Conservation (phyloP, 2,329 filamentous ascomycete genomes). For the Pseudomassariella vexata region DNA sequence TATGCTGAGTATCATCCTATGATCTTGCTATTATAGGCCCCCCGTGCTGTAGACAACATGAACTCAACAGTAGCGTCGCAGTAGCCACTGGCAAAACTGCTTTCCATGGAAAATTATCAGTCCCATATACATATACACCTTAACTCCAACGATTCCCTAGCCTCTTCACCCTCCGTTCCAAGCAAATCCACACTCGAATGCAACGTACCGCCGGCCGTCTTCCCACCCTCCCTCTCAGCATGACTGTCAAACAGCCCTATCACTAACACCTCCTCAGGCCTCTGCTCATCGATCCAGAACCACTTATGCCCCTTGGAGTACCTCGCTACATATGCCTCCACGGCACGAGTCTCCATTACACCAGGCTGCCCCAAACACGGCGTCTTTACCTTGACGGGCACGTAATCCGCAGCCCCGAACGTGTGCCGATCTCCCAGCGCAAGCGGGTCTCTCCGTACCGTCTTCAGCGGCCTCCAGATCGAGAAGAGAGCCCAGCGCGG, state of each 20-base stretch:
- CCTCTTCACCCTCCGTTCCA: no score
- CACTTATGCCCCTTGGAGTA: slow-evolving; percentile 11
- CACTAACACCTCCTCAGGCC: slow-evolving; percentile 13
- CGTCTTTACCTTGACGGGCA: slow-evolving; percentile 7
- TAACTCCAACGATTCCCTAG: no score
- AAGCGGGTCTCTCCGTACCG: slow-evolving; percentile 14
- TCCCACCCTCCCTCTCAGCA: no score
- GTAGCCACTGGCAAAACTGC: no score
- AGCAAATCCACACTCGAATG: no score
- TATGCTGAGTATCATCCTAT: no score
- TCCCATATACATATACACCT: no score
- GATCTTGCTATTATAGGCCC: no score
- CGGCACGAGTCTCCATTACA: slow-evolving; percentile 5
- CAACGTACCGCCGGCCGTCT: no score
- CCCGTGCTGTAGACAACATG: no score
- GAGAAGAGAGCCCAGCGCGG: slow-evolving; percentile 14
- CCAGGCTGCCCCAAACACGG: slow-evolving; percentile 5
- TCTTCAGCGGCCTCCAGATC: slow-evolving; percentile 15
- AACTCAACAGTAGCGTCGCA: no score
- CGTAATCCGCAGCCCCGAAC: slow-evolving; percentile 9
- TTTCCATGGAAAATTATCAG: no score
- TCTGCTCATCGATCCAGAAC: slow-evolving; percentile 12
- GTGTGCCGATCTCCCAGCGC: slow-evolving; percentile 10
- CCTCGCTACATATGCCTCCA: slow-evolving; percentile 7
- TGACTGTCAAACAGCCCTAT: slow-evolving; percentile 15